Conservation (phyloP, 2,329 filamentous ascomycete genomes). For the Exophiala calicioides region DNA sequence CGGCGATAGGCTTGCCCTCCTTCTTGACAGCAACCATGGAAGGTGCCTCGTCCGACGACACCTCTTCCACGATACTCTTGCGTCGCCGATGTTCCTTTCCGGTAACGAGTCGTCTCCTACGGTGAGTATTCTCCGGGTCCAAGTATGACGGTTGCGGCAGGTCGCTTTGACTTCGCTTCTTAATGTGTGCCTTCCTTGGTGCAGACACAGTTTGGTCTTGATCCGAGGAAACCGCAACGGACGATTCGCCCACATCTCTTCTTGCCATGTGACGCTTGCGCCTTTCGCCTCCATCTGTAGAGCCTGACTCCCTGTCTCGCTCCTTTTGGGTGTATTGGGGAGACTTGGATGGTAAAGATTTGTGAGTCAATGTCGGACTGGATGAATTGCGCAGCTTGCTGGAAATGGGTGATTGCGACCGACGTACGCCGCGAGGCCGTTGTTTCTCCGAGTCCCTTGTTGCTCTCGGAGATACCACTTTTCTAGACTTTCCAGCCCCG, state of each 20-base stretch:
- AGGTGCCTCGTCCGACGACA: constrained; percentile 31
- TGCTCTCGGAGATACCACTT: constrained; percentile 40
- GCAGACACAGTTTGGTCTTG: constrained; percentile 26
- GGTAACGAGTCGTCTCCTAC: constrained; percentile 31
- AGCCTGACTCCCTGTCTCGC: constrained; percentile 16
- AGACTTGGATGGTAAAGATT: constrained; percentile 23
- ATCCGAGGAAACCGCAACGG: constrained; percentile 32
- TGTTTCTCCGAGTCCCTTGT: constrained; percentile 44
- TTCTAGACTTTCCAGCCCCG: constrained; percentile 33
- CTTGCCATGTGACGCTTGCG: constrained; percentile 15
- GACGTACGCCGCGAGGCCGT: constrained; percentile 37
- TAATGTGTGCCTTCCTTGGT: constrained; percentile 22
- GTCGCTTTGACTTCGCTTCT: constrained; percentile 32
- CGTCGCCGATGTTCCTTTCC: constrained; percentile 32
- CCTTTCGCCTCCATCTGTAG: constrained; percentile 10
- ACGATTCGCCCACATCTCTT: constrained; percentile 20
- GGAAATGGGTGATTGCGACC: constrained; percentile 44
- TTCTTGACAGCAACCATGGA: constrained; percentile 16
- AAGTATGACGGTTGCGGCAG: constrained; percentile 21
- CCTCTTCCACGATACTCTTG: constrained; percentile 34
- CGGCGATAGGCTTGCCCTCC: constrained; percentile 14
- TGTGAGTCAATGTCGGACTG: constrained; percentile 30
- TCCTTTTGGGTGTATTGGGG: constrained; percentile 19
- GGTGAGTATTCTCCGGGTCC: constrained; percentile 26
- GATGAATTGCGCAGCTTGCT: constrained; percentile 26